Conservation (phyloP, 225 moss, liverwort and hornwort species). For the Anthoceros angustus region DNA sequence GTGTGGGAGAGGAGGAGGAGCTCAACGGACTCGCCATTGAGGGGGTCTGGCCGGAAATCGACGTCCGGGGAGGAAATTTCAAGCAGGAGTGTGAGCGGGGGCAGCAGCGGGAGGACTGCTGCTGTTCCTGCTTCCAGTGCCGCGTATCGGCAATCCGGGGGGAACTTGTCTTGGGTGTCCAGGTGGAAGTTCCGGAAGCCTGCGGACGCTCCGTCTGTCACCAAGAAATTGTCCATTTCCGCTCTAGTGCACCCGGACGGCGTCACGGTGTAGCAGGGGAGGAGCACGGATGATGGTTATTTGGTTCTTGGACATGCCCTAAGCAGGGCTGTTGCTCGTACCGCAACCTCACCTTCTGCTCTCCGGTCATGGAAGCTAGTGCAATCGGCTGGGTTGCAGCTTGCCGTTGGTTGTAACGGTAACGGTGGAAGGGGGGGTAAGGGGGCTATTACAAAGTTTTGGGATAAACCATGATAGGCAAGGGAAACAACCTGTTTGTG, state of each 20-base stretch:
- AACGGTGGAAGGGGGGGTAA: too few species aligned
- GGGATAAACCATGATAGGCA: too few species aligned
- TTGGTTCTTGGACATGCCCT: neutral
- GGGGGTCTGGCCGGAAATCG: too few species aligned
- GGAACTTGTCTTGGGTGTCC: neutral
- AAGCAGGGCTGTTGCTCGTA: too few species aligned
- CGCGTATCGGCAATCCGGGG: neutral
- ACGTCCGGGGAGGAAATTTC: too few species aligned
- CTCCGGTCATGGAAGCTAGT: neutral
- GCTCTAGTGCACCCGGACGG: slow-evolving; percentile 1
- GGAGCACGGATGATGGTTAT: neutral
- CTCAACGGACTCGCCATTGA: neutral
- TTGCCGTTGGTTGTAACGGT: neutral
- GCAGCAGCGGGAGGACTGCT: neutral
- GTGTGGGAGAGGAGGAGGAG: neutral
- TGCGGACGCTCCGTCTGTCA: neutral
- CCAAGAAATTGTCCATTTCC: neutral
- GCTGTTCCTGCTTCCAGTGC: neutral
- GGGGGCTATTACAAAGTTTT: too few species aligned
- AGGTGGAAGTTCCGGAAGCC: neutral
- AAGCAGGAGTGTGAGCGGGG: too few species aligned
- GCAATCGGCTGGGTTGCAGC: neutral
- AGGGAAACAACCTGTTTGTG: too few species aligned
- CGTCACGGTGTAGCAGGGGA: neutral
- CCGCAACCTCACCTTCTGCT: too few species aligned